A percentile compares a stretch with the other conserved stretches of the same genome.
Evolutionary conservation across 208 protist species (phyloP).

Genomic region (Trypanosoma avium): DNA sequence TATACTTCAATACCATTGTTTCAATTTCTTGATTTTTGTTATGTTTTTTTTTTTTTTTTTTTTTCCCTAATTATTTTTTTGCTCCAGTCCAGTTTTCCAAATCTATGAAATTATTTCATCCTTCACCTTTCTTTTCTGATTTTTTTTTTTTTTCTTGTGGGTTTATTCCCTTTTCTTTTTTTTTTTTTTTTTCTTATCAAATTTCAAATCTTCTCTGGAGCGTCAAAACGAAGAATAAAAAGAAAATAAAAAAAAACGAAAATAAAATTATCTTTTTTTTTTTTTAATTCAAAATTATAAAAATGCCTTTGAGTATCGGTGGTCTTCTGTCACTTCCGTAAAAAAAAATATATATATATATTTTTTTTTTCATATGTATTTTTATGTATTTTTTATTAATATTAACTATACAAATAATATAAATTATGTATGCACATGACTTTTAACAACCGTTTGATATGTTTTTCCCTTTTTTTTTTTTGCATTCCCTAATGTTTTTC

Average conservation of each 20-base stretch:
- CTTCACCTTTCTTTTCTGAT: too few species aligned
- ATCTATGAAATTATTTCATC: not conserved
- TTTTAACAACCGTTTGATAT: constrained; percentile 1
- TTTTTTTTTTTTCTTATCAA: too few species aligned
- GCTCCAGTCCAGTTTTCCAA: not conserved
- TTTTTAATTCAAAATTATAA: too few species aligned
- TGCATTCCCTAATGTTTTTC: not conserved
- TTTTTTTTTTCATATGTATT: constrained; percentile 1
- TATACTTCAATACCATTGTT: not conserved
- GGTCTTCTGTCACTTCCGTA: too few species aligned
- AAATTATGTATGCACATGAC: not conserved
- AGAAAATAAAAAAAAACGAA: too few species aligned
- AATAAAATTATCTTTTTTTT: too few species aligned
- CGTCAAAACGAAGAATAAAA: too few species aligned
- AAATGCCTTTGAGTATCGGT: too few species aligned
- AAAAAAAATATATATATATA: too few species aligned
- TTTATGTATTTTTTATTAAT: constrained; percentile 14
- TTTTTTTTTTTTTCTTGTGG: not conserved
- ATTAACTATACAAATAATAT: too few species aligned
- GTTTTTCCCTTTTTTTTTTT: constrained; percentile 7
- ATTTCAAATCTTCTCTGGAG: too few species aligned
- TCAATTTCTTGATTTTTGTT: not conserved
- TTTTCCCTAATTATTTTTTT: not conserved
- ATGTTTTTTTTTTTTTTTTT: not conserved
- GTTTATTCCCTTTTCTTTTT: not conserved